Conservation (phyloP, 129 eudicot genomes). For the Chrysanthemum makinoi region DNA sequence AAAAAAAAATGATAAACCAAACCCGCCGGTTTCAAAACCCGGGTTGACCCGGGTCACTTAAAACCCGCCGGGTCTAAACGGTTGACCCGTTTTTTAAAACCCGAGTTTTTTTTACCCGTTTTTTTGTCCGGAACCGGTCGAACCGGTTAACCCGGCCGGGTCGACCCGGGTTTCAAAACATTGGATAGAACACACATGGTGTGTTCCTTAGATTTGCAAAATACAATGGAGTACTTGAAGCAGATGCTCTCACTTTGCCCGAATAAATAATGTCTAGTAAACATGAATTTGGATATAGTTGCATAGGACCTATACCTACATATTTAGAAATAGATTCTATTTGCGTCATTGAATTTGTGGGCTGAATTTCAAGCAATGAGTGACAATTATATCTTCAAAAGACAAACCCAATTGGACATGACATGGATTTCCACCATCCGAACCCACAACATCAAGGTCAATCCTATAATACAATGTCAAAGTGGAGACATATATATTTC, state of each 20-base stretch:
- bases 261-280: conserved; percentile 3
- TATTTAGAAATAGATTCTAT: conserved; percentile 1
- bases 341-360: background rate
- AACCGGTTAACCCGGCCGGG: no score
- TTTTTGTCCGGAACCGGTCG: no score
- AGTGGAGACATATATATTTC: conserved; percentile 12
- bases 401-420: conserved; percentile 38
- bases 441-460: conserved; percentile 33
- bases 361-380: conserved; percentile 23
- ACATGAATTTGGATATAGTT: background rate
- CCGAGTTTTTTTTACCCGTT: no score
- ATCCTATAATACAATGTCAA: conserved; percentile 32
- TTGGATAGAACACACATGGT: conserved; percentile 13
- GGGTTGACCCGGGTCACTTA: no score
- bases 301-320: conserved; percentile 5
- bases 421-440: conserved; percentile 46
- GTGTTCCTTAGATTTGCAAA: conserved; percentile 16
- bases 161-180: no score
- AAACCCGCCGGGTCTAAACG: no score
- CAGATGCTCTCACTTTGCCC: conserved; percentile 8
- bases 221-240: background rate
- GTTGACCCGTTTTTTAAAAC: no score
- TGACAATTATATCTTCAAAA: conserved; percentile 25
- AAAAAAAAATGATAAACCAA: no score
- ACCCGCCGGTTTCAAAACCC: no score